Conservation (phyloP, 2,329 filamentous ascomycete genomes). For the Ploettnerulaceae sp. region DNA sequence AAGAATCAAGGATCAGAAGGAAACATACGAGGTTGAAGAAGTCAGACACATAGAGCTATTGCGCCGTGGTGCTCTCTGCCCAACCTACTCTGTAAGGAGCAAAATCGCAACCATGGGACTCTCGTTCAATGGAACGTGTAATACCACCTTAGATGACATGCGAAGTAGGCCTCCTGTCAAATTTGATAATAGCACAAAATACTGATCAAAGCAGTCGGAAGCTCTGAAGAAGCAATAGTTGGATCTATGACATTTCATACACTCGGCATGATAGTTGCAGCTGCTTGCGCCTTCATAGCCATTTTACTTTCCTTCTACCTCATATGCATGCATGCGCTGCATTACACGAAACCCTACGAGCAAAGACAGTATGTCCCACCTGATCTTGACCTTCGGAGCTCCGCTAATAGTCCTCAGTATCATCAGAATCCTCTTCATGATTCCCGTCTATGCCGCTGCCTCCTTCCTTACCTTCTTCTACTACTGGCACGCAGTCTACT, state of each 20-base stretch:
- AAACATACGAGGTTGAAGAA: not conserved
- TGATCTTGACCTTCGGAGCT: not conserved
- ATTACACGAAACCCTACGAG: conserved; percentile 57
- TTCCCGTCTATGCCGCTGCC: conserved; percentile 73
- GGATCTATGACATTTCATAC: conserved; percentile 50
- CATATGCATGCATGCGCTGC: conserved; percentile 53
- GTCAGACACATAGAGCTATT: not conserved
- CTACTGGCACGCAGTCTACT: conserved; percentile 77
- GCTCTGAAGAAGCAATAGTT: conserved; percentile 42
- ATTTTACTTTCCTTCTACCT: conserved; percentile 51
- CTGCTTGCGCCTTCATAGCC: conserved; percentile 45
- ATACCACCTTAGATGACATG: conserved; percentile 36
- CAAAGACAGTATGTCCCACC: conserved; percentile 47
- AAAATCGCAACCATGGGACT: conserved; percentile 23
- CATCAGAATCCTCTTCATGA: conserved; percentile 84
- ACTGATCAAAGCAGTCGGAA: conserved; percentile 31
- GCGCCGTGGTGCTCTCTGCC: conserved; percentile 6
- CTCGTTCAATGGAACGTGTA: conserved; percentile 30
- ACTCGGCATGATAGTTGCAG: conserved; percentile 48
- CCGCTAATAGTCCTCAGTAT: conserved; percentile 44
- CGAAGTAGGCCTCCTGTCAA: conserved; percentile 27
- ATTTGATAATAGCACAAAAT: not conserved
- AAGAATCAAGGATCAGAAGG: not conserved
- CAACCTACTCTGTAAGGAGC: conserved; percentile 17
- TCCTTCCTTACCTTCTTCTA: conserved; percentile 69